Conservation (phyloP, 495 filamentous ascomycete genomes). For the Diplogelasinospora grovesii region DNA sequence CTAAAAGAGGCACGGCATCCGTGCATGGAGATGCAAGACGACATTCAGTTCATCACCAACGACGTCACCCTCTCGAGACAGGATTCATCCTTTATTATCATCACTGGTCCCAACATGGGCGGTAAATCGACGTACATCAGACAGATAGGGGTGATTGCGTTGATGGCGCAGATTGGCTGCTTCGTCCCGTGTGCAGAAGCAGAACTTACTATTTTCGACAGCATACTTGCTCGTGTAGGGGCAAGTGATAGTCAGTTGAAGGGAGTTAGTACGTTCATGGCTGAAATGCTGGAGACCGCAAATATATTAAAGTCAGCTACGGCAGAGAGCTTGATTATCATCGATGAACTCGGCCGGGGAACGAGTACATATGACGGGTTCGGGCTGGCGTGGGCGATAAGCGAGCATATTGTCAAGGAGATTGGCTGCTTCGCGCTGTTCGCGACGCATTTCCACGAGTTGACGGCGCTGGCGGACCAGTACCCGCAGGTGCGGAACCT, state of each 20-base stretch:
- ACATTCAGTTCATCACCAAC: slow-evolving; percentile 97
- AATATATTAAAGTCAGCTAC: slow-evolving; percentile 98
- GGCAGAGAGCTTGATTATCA: slow-evolving; percentile 89
- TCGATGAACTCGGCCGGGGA: slow-evolving; percentile 96
- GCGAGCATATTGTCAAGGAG: slow-evolving; percentile 92
- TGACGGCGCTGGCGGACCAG: slow-evolving; percentile 81
- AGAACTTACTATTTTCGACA: slow-evolving; percentile 94
- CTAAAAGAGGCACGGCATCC: slow-evolving; percentile 92
- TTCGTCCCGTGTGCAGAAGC: slow-evolving; percentile 91
- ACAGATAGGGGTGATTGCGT: slow-evolving; percentile 92
- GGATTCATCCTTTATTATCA: slow-evolving; percentile 86
- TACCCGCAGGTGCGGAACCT: slow-evolving; percentile 85
- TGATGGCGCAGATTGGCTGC: slow-evolving; percentile 96
- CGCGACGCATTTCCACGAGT: slow-evolving; percentile 97
- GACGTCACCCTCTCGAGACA: slow-evolving; percentile 81
- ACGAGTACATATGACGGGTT: slow-evolving; percentile 99
- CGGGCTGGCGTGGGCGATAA: slow-evolving; percentile 96
- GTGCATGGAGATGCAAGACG: slow-evolving; percentile 99
- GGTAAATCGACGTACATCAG: slow-evolving; percentile 99
- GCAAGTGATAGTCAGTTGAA: slow-evolving; percentile 95
- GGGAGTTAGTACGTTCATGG: slow-evolving; percentile 99
- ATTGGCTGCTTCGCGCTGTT: slow-evolving; percentile 92
- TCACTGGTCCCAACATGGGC: slow-evolving; percentile 98
- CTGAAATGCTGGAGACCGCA: slow-evolving; percentile 97
- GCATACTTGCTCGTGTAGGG: slow-evolving; percentile 92